Percentiles rank a stretch among this genome's conserved stretches.
Conservation (phyloP, 78 protist genomes). For the Planoprotostelium fungivorum region DNA sequence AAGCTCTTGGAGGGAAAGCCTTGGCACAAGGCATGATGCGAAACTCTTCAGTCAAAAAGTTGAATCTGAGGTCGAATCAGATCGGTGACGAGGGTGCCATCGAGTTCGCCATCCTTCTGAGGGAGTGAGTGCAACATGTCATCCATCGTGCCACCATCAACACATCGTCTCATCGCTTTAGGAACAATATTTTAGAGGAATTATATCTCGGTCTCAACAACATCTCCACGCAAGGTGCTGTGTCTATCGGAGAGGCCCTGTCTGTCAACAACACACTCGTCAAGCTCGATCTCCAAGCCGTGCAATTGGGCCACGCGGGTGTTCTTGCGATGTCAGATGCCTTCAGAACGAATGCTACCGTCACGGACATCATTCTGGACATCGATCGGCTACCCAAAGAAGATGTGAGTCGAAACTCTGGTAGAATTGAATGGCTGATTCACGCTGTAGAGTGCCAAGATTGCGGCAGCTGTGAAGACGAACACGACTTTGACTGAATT, state of each 20-base stretch:
- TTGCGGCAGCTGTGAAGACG: background rate
- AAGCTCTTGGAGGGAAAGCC: conserved; percentile 47
- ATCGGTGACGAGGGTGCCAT: conserved; percentile 37
- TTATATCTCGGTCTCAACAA: conserved; percentile 45
- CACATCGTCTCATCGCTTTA: too few relatives aligned
- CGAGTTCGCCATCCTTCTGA: background rate
- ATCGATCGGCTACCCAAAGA: conserved; percentile 53
- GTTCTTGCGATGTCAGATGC: conserved; percentile 50
- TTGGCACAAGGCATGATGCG: conserved; percentile 30
- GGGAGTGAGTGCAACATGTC: background rate
- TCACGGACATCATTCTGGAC: conserved; percentile 21
- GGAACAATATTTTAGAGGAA: conserved; percentile 16
- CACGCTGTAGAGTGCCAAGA: background rate
- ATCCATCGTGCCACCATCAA: background rate
- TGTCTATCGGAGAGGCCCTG: conserved; percentile 33
- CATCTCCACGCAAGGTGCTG: conserved; percentile 47
- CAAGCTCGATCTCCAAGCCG: conserved; percentile 34
- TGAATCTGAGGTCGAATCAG: conserved; percentile 34
- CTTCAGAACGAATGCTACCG: conserved; percentile 18
- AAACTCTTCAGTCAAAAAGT: conserved; percentile 23
- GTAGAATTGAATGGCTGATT: background rate
- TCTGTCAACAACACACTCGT: conserved; percentile 18
- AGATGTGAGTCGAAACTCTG: background rate
- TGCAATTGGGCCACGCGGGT: conserved; percentile 42
- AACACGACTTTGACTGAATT: background rate